Percentiles rank a stretch among this genome's conserved stretches.
These are phyloP conservation scores for Diaporthe humulicola DNA, from an alignment of 2,329 filamentous ascomycete genomes.

Conservation along the genomic window DNA sequence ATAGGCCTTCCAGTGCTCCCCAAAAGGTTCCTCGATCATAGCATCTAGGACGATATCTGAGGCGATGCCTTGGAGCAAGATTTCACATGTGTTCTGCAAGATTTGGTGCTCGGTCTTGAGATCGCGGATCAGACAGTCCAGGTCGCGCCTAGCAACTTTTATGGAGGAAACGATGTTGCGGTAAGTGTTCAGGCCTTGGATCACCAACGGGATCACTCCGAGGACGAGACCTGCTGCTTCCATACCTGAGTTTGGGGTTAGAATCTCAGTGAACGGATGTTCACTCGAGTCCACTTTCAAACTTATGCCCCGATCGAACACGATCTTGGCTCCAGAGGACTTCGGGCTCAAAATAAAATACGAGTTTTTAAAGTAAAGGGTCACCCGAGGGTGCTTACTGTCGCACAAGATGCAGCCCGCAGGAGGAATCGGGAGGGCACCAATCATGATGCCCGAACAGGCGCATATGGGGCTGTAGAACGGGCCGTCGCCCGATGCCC, in stretches of 20 bases:
- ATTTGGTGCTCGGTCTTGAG: slow-evolving; percentile 35
- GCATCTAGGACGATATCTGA: slow-evolving; percentile 28
- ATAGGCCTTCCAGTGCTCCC: slow-evolving; percentile 27
- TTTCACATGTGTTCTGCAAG: slow-evolving; percentile 37
- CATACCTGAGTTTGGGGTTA: neutral
- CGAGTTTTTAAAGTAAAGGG: neutral
- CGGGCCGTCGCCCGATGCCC: neutral
- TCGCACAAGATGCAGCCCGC: slow-evolving; percentile 17
- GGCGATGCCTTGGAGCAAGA: slow-evolving; percentile 33
- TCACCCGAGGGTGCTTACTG: neutral
- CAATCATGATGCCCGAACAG: too few species aligned
- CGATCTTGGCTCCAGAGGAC: neutral
- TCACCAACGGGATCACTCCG: slow-evolving; percentile 33
- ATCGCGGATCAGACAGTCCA: slow-evolving; percentile 32
- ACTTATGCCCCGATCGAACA: too few species aligned
- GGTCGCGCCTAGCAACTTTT: slow-evolving; percentile 15
- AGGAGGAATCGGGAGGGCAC: slow-evolving; percentile 13
- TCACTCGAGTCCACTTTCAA: neutral
- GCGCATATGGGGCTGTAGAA: too few species aligned
- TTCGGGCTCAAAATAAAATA: neutral
- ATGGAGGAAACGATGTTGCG: slow-evolving; percentile 26
- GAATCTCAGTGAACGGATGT: neutral
- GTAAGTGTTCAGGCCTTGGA: slow-evolving; percentile 28
- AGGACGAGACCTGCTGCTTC: slow-evolving; percentile 37
- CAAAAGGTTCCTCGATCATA: slow-evolving; percentile 34